Percentiles rank a stretch among this genome's conserved stretches.
phyloP scores from a whole-genome alignment of 1,139 yeast species.

The Geotrichum candidum region DNA sequence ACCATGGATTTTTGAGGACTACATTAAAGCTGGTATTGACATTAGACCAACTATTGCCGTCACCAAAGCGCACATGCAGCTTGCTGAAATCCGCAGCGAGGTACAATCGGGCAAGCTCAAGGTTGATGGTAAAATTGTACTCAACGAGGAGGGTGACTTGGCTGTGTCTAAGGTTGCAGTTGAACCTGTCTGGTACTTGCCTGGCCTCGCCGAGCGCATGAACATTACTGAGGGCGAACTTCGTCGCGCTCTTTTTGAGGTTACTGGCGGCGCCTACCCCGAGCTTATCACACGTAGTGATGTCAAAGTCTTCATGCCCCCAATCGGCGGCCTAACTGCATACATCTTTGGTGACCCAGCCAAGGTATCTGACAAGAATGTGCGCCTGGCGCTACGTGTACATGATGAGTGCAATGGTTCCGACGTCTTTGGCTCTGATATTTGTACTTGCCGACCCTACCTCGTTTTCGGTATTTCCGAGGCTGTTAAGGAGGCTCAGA shows the following conservation, averaged over 20 bases:
- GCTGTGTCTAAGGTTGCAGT: slow-evolving; percentile 57
- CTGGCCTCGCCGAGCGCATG: slow-evolving; percentile 57
- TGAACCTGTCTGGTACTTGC: slow-evolving; percentile 62
- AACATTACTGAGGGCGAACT: slow-evolving; percentile 50
- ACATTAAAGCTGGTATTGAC: slow-evolving; percentile 43
- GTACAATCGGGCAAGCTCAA: slow-evolving; percentile 45
- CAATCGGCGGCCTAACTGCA: slow-evolving; percentile 58
- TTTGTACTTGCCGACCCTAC: slow-evolving; percentile 61
- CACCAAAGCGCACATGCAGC: slow-evolving; percentile 55
- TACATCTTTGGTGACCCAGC: slow-evolving; percentile 57
- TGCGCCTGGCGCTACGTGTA: slow-evolving; percentile 48
- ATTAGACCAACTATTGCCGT: slow-evolving; percentile 57
- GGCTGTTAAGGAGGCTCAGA: slow-evolving; percentile 58
- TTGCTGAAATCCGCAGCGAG: slow-evolving; percentile 50
- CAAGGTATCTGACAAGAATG: slow-evolving; percentile 44
- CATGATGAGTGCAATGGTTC: slow-evolving; percentile 64
- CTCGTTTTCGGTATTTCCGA: slow-evolving; percentile 55
- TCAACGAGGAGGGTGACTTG: slow-evolving; percentile 52
- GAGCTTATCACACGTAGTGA: slow-evolving; percentile 59
- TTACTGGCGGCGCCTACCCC: slow-evolving; percentile 61
- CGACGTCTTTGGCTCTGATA: slow-evolving; percentile 61
- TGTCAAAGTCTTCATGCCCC: slow-evolving; percentile 55
- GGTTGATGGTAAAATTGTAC: slow-evolving; percentile 53
- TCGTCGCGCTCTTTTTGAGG: slow-evolving; percentile 53
- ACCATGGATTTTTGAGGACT: slow-evolving; percentile 48